These are phyloP conservation scores for Hygrophila difformis DNA, from an alignment of 257 asterid species.

Conservation along the genomic window DNA sequence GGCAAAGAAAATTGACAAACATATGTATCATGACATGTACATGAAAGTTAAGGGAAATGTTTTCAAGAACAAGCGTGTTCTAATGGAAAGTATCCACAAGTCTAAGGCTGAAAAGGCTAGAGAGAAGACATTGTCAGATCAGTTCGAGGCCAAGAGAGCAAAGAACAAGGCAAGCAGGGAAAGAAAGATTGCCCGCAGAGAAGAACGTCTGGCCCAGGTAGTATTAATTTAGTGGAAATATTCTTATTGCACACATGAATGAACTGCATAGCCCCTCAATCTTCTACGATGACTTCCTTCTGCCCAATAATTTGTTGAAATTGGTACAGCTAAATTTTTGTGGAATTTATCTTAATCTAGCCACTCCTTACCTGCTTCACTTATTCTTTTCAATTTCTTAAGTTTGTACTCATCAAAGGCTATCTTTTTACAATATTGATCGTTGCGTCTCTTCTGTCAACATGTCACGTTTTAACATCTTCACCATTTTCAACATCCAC, in stretches of 20 bases:
- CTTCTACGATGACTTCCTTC: too few species aligned
- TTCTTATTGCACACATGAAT: background rate
- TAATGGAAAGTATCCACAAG: constrained; percentile 95
- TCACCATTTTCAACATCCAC: too few species aligned
- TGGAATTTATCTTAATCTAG: too few species aligned
- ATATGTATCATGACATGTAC: constrained; percentile 98
- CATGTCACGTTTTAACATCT: too few species aligned
- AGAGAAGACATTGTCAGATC: constrained; percentile 86
- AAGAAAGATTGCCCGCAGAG: constrained; percentile 84
- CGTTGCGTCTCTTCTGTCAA: too few species aligned
- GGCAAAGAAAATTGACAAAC: constrained; percentile 86
- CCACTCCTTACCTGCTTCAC: too few species aligned
- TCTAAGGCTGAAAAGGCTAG: constrained; percentile 97
- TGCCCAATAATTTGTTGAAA: too few species aligned
- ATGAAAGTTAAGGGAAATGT: constrained; percentile 98
- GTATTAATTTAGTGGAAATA: background rate
- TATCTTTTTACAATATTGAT: too few species aligned
- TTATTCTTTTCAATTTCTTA: too few species aligned
- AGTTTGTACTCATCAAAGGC: too few species aligned
- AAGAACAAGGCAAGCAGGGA: constrained; percentile 97
- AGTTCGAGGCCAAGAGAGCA: constrained; percentile 95
- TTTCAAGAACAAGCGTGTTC: constrained; percentile 87
- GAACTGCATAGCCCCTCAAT: too few species aligned
- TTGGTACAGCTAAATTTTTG: too few species aligned
- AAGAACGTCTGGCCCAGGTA: constrained; percentile 87